Percentiles rank a stretch among this genome's conserved stretches.
Evolutionary conservation across 2,329 filamentous ascomycete species (phyloP).

Genomic region (Monilinia aucupariae): DNA sequence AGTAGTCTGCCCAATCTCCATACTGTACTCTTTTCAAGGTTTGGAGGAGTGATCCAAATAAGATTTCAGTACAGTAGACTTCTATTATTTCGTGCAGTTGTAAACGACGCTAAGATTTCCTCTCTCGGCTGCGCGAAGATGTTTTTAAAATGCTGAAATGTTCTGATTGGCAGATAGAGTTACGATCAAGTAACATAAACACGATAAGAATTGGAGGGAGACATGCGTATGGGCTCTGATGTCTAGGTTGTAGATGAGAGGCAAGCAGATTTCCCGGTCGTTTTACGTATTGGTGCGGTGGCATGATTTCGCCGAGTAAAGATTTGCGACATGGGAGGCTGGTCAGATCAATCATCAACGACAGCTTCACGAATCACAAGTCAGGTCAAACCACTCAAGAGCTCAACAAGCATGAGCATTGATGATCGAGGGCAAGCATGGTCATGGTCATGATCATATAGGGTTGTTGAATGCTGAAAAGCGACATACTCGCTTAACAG

Average conservation of each 20-base stretch:
- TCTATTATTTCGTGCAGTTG: neutral
- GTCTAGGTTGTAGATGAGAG: neutral
- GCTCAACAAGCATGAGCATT: neutral
- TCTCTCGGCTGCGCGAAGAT: neutral
- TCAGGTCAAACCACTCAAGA: too few relatives aligned
- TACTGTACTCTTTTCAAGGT: neutral
- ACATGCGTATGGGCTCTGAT: neutral
- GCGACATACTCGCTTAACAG: too few relatives aligned
- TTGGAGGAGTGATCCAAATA: neutral
- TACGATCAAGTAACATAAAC: slow-evolving; percentile 7
- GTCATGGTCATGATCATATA: neutral
- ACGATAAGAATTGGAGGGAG: neutral
- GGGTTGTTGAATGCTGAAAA: too few relatives aligned
- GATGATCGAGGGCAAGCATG: neutral
- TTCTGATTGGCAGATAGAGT: neutral
- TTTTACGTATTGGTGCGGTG: slow-evolving; percentile 13
- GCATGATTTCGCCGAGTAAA: slow-evolving; percentile 15
- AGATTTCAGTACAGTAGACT: neutral
- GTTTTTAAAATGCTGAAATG: neutral
- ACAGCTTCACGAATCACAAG: too few relatives aligned
- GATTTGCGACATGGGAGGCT: slow-evolving; percentile 1
- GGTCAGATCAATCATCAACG: neutral
- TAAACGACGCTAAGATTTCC: neutral
- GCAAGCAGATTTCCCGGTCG: slow-evolving; percentile 9
- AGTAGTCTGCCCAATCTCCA: too few relatives aligned